Evolutionary conservation across 2,329 filamentous ascomycete genomes (phyloP).

Genomic region (Verruconis gallopava): DNA sequence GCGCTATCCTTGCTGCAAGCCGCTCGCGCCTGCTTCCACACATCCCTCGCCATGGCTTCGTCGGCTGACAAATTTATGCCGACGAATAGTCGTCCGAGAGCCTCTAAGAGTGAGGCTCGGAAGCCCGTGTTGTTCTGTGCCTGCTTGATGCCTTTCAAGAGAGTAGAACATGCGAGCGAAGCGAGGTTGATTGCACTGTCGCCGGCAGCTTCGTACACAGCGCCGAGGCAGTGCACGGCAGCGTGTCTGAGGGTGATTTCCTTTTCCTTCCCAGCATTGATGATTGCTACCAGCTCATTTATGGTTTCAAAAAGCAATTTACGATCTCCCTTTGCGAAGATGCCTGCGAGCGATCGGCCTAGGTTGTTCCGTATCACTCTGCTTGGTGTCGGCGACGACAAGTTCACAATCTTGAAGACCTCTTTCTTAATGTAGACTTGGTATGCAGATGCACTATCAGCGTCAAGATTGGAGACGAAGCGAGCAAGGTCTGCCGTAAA

Average conservation of each 20-base stretch:
- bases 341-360: constrained; percentile 67
- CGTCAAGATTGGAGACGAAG: constrained; percentile 60
- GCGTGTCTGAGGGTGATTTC: constrained; percentile 75
- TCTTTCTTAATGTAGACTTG: constrained; percentile 90
- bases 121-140: constrained; percentile 71
- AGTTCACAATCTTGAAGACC: constrained; percentile 81
- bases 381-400: constrained; percentile 68
- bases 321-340: constrained; percentile 75
- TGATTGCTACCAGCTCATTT: constrained; percentile 66
- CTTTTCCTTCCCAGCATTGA: constrained; percentile 67
- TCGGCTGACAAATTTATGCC: constrained; percentile 71
- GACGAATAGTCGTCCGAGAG: constrained; percentile 60
- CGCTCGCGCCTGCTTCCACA: constrained; percentile 83
- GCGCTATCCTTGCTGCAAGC: constrained; percentile 71
- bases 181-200: constrained; percentile 84
- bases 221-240: constrained; percentile 72
- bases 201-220: constrained; percentile 81
- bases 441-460: constrained; percentile 73
- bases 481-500: constrained; percentile 73
- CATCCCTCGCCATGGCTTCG: constrained; percentile 71
- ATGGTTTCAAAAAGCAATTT: constrained; percentile 91
- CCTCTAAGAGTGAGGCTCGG: constrained; percentile 62
- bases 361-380: constrained; percentile 83
- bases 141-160: constrained; percentile 69
- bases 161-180: constrained; percentile 54